Base-by-base conservation (phyloP, 129 eudicot genomes). In the Chrysanthemum lavandulifolium region DNA sequence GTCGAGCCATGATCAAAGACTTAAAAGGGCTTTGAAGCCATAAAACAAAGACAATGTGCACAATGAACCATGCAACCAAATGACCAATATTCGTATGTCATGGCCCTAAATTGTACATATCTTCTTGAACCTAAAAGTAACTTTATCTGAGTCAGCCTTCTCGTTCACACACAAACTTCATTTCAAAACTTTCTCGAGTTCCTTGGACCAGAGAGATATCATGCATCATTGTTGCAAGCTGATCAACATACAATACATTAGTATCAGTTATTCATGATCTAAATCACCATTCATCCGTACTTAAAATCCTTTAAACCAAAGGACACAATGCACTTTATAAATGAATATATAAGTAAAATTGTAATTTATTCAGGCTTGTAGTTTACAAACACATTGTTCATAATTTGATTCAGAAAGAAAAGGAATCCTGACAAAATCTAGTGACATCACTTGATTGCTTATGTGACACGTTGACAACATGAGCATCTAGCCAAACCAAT, bases 151-250 rank as follows among this genome's bases (percentile, higher is more conserved):
- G 51, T 48, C n/a, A n/a, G 47, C 29, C 61, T 60, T 27, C 18
- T 33, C 18, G 25, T 60, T 68, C 74, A 5, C 50, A 53, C 63
- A 63, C 43, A 1, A 63, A 48, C 80, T 60, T 76, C 80, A 29
- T 27, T n/a, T 50, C 27, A 56, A 18, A 47, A 2, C 62, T 29
- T 68, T 43, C 71, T 23, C 16, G 59, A 66, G 66, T 43, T 67
- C 74, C 66, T 19, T 40, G 12, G 48, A 23, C 47, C 52, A 6
- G 59, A 29, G 9, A 78, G 60, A 57, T 54, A 81, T 86, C 89
- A 86, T 79, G 73, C 80, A 79, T 84, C 91, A 61, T 84, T 80
- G 77, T 78, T 84, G 89, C 86, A 80, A 86, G 81, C 92, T 84
- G 89, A 76, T 81, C 77, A 81, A 64, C 63, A 65, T 76, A 76